These are phyloP conservation scores for Cladophialophora exuberans DNA, from an alignment of 2,329 filamentous ascomycete species.

Conservation along the genomic window DNA sequence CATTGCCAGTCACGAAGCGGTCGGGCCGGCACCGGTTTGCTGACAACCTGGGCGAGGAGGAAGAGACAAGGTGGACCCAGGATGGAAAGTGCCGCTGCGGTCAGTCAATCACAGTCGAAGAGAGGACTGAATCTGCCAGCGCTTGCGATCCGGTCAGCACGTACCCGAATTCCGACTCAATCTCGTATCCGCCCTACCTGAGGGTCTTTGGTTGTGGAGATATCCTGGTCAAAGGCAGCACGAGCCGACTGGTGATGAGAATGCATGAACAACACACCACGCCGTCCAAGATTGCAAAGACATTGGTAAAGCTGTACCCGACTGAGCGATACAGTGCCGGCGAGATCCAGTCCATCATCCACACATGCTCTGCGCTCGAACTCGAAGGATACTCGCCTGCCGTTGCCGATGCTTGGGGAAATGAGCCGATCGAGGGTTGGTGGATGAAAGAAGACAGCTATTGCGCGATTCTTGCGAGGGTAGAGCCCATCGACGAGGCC, in stretches of 20 bases:
- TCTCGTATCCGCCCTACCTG: constrained; percentile 19
- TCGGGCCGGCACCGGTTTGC: constrained; percentile 1
- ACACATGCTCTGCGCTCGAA: neutral
- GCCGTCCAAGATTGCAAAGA: neutral
- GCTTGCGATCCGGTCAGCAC: neutral
- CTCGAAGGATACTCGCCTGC: constrained; percentile 14
- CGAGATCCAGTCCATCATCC: constrained; percentile 13
- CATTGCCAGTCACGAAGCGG: too few relatives aligned
- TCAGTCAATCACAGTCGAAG: too few relatives aligned
- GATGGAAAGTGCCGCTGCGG: too few relatives aligned
- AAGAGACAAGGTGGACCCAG: neutral
- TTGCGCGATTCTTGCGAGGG: constrained; percentile 13
- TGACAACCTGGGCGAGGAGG: neutral
- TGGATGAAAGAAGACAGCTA: constrained; percentile 22
- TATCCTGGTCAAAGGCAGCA: constrained; percentile 21
- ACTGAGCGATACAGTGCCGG: constrained; percentile 7
- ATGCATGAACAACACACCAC: constrained; percentile 5
- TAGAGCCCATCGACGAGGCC: constrained; percentile 9
- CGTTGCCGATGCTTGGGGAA: constrained; percentile 17
- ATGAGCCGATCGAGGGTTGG: constrained; percentile 22
- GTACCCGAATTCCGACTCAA: neutral
- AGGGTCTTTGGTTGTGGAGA: neutral
- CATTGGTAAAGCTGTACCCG: neutral
- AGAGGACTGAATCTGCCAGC: neutral
- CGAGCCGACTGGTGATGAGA: constrained; percentile 17